A percentile compares a stretch with the other conserved stretches of the same genome.
Conservation (phyloP, 2,329 filamentous ascomycete genomes). For the Fusarium pseudoanthophilum region DNA sequence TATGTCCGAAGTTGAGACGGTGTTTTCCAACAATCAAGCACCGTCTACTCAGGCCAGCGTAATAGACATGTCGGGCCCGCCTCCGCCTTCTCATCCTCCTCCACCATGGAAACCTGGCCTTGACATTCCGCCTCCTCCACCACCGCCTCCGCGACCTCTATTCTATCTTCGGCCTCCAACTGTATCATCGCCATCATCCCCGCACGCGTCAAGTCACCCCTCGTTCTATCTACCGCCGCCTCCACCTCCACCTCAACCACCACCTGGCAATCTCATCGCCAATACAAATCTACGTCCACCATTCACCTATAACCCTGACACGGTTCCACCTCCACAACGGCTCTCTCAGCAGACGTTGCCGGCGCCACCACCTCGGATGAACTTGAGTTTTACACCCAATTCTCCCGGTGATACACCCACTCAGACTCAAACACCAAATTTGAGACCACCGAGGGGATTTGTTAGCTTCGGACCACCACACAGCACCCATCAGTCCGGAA, state of each 20-base stretch:
- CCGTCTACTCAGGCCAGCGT: constrained; percentile 46
- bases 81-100: constrained; percentile 32
- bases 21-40: constrained; percentile 42
- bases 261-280: constrained; percentile 6
- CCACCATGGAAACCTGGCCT: constrained; percentile 7
- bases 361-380: constrained; percentile 9
- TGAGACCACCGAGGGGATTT: constrained; percentile 4
- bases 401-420: neutral
- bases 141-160: neutral
- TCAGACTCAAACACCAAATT: neutral
- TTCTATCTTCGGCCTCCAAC: constrained; percentile 16
- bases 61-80: constrained; percentile 31
- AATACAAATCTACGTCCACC: constrained; percentile 27
- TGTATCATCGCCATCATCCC: constrained; percentile 6
- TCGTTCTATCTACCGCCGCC: constrained; percentile 7
- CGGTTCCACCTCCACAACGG: constrained; percentile 9
- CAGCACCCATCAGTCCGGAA: neutral
- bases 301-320: constrained; percentile 5
- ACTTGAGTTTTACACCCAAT: neutral
- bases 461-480: constrained; percentile 3
- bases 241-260: constrained; percentile 31
- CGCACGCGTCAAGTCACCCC: constrained; percentile 1
- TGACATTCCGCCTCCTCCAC: constrained; percentile 3
- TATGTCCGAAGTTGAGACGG: constrained; percentile 45
- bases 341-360: constrained; percentile 1